Base-by-base conservation (phyloP, 148 eudicot species). In the Fagopyrum homotropicum region DNA sequence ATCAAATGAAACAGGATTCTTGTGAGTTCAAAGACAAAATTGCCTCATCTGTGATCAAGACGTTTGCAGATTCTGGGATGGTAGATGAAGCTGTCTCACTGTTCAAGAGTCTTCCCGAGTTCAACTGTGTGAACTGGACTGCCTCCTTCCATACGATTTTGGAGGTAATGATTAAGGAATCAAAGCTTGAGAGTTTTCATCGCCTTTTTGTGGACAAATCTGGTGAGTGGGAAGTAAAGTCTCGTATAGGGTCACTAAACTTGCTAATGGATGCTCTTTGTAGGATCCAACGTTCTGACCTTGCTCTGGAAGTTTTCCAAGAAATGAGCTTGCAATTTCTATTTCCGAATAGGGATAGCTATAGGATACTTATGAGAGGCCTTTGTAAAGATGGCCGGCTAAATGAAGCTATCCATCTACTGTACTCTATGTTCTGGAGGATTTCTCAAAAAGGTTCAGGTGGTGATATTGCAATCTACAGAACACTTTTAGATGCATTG, bases 381-480 rank as follows among this genome's bases (percentile, higher is more conserved):
- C 81, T 95, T 49, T 92, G 96, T 86, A 79, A 77, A 55, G 94
- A 89, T 75, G 84, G 90, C 45, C 85, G 86, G 80, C 77, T 95
- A 72, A 77, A 87, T 68, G 97, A 92, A 63, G 97, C 97, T 26
- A 90, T 84, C 57, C 91, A 95, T 84, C 81, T 95, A 81, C 75
- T 92, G 79, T 89, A 92, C 80, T 86, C 92, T 61, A 92, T 92
- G 97, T 84, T 92, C 52, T 92, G 97, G 98, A 84, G 90, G 80
- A 85, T 89, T 76, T 92, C 97, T 72, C 88, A 83, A 57, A 95
- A 92, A 81, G 98, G 97, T 51, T 86, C 93, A 66, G 98, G 93
- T 69, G 96, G 77, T 52, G 97, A 92, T 84, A 83, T 90, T n/a
- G 85, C 84, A 12, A 81, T 95, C 52, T 95, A 92, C 75, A 82